phyloP scores from a whole-genome alignment of 345 rosid species.

The Moricandia arvensis region DNA sequence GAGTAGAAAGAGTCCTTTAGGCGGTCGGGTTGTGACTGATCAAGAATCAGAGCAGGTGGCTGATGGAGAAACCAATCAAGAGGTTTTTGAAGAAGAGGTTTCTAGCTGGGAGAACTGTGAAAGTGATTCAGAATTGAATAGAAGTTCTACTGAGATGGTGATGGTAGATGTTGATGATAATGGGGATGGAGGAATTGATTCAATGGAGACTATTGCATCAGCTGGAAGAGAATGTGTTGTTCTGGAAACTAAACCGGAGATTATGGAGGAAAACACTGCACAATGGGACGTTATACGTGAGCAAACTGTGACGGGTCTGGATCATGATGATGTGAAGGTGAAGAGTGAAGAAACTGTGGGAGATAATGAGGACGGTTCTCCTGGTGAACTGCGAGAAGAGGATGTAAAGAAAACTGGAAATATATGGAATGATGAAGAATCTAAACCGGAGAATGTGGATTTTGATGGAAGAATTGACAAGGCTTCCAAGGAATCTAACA shows the following conservation, averaged over 20 bases:
- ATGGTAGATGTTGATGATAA: constrained; percentile 13
- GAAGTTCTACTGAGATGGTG: constrained; percentile 1
- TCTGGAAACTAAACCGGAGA: constrained; percentile 19
- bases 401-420: neutral
- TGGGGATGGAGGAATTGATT: neutral
- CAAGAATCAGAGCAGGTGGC: constrained; percentile 24
- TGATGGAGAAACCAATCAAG: constrained; percentile 21
- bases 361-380: neutral
- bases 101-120: constrained; percentile 14
- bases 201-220: constrained; percentile 6
- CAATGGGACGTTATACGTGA: neutral
- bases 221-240: neutral
- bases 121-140: constrained; percentile 2
- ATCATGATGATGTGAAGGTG: constrained; percentile 8
- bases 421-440: constrained; percentile 24
- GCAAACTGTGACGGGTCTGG: constrained; percentile 2
- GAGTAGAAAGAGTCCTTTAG: constrained; percentile 36
- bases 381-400: constrained; percentile 11
- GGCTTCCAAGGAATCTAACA: constrained; percentile 3
- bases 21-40: constrained; percentile 14
- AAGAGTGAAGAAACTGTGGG: neutral
- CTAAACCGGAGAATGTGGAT: constrained; percentile 21
- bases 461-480: neutral
- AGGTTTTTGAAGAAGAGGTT: constrained; percentile 18
- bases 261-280: neutral